Evolutionary conservation across 2,329 filamentous ascomycete species (phyloP), one percentile per base, ranked within the genome.

Genomic region (Fusarium nelsonii): DNA sequence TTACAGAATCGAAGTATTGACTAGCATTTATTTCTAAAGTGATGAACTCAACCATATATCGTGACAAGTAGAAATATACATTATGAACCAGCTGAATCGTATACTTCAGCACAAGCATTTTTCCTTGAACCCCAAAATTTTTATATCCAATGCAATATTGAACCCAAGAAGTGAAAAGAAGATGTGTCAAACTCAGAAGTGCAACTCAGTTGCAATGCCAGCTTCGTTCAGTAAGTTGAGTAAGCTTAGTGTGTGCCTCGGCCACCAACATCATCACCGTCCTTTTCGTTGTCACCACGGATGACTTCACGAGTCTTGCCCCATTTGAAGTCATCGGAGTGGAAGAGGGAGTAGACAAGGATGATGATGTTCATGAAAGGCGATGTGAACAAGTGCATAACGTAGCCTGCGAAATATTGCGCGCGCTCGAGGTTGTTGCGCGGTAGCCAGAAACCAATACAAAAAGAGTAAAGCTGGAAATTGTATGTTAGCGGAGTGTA

Each of bases 301-400:
- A 81, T 56, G 34, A 82, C 79, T 32, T 81, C 78, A 3, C 80
- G 72, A 2, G 82, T 83, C 74, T 83, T 83, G 16, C 81, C 82
- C 82, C 81, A 83, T 58, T 79, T 80, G 73, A 83, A 83, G 67
- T 82, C 80, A 57, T 84, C 81, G 8, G 81, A 79, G 52, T 82
- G 74, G 44, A 79, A 72, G 18, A 83, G 74, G 1, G 82, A 82
- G 59, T 82, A 83, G 2, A 78, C 65, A 14, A 83, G 62, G 33
- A 83, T 78, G 39, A 81, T 73, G 28, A 83, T 79, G 70, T 83
- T 83, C 68, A 83, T 76, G 45, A 83, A 79, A 0, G 82, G 81
- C 2, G 80, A 81, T 2, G 77, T 76, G 15, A 76, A 58, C 3
- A 81, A 65, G 45, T 81, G 80, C 33, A 81, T 58, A 54, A 80